Percentiles rank a stretch among this genome's conserved stretches.
phyloP scores from a whole-genome alignment of 225 moss, liverwort and hornwort genomes.

The Takakia lepidozioides region DNA sequence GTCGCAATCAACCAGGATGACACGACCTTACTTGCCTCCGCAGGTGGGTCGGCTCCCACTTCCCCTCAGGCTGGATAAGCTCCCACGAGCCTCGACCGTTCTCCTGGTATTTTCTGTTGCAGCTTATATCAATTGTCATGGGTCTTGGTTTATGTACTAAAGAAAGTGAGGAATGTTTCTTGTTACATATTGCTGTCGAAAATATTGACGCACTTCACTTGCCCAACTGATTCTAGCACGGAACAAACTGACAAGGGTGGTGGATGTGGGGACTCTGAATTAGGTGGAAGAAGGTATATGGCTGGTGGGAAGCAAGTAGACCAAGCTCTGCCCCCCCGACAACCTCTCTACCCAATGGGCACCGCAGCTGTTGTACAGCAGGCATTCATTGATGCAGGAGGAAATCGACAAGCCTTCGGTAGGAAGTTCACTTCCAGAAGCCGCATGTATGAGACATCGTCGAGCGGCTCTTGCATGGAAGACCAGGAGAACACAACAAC shows the following conservation, averaged over 20 bases:
- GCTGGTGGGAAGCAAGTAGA: too few species aligned
- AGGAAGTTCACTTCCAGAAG: too few species aligned
- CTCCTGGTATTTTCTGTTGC: conserved; percentile 12
- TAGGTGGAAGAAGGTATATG: too few species aligned
- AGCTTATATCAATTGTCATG: too few species aligned
- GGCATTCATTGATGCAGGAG: conserved; percentile 22
- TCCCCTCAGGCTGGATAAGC: conserved; percentile 24
- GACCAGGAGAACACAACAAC: conserved; percentile 41
- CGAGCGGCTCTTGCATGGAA: conserved; percentile 5
- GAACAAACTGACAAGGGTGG: too few species aligned
- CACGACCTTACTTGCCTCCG: conserved; percentile 54
- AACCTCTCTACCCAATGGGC: conserved; percentile 26
- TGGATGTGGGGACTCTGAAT: too few species aligned
- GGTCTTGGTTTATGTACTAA: too few species aligned
- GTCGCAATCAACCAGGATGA: conserved; percentile 81
- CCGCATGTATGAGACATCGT: too few species aligned
- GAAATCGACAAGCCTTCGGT: conserved; percentile 20
- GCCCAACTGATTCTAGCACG: too few species aligned
- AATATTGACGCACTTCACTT: too few species aligned
- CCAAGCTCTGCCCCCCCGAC: conserved; percentile 27
- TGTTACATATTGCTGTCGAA: too few species aligned
- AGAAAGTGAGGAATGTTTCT: too few species aligned
- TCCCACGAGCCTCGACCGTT: conserved; percentile 4
- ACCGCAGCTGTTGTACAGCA: conserved; percentile 33
- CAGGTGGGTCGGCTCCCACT: conserved; percentile 47